Percentiles rank a stretch among this genome's conserved stretches.
phyloP scores from a whole-genome alignment of 2,329 filamentous ascomycete genomes.

The Trichoderma oligosporum region DNA sequence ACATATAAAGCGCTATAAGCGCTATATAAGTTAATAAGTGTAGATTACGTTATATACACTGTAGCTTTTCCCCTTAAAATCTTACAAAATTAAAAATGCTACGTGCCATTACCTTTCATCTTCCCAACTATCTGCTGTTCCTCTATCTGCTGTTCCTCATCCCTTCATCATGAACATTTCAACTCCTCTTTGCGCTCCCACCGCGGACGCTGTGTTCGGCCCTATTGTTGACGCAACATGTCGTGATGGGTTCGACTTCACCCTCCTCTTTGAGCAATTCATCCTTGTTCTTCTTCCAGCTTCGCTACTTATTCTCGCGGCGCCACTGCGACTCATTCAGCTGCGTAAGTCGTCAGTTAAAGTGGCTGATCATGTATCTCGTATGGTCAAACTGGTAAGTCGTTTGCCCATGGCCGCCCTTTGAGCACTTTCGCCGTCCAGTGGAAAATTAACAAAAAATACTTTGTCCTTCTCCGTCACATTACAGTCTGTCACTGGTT shows the following conservation, averaged over 20 bases:
- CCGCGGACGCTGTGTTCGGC: constrained; percentile 28
- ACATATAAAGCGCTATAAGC: too few species aligned
- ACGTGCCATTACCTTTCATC: not conserved
- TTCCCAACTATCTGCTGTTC: not conserved
- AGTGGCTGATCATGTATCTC: constrained; percentile 27
- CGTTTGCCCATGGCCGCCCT: not conserved
- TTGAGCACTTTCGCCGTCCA: not conserved
- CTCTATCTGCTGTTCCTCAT: not conserved
- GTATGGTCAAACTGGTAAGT: constrained; percentile 30
- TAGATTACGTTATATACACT: too few species aligned
- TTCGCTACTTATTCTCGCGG: constrained; percentile 30
- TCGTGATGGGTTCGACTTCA: constrained; percentile 47
- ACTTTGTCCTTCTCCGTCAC: not conserved
- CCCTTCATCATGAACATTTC: constrained; percentile 26
- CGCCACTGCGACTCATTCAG: constrained; percentile 31
- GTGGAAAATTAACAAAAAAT: not conserved
- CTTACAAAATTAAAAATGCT: too few species aligned
- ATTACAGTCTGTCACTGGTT: constrained; percentile 25
- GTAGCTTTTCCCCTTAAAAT: too few species aligned
- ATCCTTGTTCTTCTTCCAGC: constrained; percentile 34
- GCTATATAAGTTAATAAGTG: too few species aligned
- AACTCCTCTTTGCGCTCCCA: constrained; percentile 21
- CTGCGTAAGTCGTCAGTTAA: constrained; percentile 28
- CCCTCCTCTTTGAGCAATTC: constrained; percentile 44
- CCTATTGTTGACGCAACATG: constrained; percentile 29